These are phyloP conservation scores for Ramularia endophylla DNA, from an alignment of 2,329 filamentous ascomycete species.

Conservation along the genomic window DNA sequence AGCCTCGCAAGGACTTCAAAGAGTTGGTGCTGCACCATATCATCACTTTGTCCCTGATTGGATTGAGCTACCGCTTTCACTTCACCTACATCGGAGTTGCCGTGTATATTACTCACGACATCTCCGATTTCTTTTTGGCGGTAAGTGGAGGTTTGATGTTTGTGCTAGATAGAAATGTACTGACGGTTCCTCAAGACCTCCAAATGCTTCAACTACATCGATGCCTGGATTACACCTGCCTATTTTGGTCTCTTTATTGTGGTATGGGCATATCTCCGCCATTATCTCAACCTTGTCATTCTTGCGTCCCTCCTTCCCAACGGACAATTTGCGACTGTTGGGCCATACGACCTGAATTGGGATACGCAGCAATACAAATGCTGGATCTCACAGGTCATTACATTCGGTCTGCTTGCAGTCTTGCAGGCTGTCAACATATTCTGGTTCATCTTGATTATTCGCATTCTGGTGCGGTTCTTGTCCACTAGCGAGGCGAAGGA, in stretches of 20 bases:
- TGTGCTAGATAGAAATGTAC: neutral
- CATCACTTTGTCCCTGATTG: constrained; percentile 78
- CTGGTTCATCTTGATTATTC: constrained; percentile 72
- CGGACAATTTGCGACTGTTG: constrained; percentile 63
- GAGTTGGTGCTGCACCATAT: constrained; percentile 90
- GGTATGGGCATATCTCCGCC: constrained; percentile 84
- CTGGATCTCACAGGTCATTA: constrained; percentile 62
- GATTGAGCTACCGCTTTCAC: constrained; percentile 86
- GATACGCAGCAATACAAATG: constrained; percentile 72
- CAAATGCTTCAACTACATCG: constrained; percentile 86
- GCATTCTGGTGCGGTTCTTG: constrained; percentile 67
- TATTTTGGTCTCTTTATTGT: constrained; percentile 80
- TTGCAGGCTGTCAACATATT: constrained; percentile 74
- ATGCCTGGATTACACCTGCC: constrained; percentile 68
- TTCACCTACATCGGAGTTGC: constrained; percentile 93
- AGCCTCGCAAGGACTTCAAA: constrained; percentile 90
- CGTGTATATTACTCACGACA: constrained; percentile 91
- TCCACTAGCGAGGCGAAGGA: constrained; percentile 58
- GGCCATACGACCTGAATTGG: constrained; percentile 72
- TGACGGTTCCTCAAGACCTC: constrained; percentile 56
- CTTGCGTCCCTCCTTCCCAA: constrained; percentile 64
- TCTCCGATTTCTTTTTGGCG: constrained; percentile 92
- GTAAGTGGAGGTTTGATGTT: constrained; percentile 46
- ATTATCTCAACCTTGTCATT: constrained; percentile 75
- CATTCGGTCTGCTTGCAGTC: constrained; percentile 55